Base-by-base conservation (phyloP, 139 green algal species). In the Chlamydomonas sp. region DNA sequence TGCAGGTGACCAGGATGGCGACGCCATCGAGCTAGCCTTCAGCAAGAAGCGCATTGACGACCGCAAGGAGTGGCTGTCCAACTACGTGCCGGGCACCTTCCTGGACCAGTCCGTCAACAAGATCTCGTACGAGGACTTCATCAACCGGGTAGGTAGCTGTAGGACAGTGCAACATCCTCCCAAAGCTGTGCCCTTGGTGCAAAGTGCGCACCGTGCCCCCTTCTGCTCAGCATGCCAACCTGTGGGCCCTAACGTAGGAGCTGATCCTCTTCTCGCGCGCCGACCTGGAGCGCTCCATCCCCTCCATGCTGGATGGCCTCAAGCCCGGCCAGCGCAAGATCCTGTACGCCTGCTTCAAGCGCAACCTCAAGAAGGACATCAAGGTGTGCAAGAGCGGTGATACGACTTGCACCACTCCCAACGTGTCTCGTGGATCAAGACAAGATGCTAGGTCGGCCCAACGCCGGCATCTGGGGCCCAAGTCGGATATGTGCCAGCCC, bases 291-390 rank as follows among this genome's bases (percentile, higher is more conserved):
- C 96, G 98, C 89, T 99, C 97, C 86, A 99, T 99, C 85, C 98
- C 98, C 63, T 95, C 78, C 85, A 94, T 99, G 91, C 90, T 99
- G 84, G 98, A 99, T 83, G 98, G 98, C 62, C 93, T 99, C 62
- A 99, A 99, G 95, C 97, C 98, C 4, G 97, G 97, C 2, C 98
- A 99, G 94, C 94, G 98, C 81, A 99, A 99, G 94, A 99, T 99
- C 91, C 87, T 99, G 75, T 99, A 96, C 90, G 93, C 93, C 80
- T 98, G 94, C 91, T 99, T 99, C 95, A 99, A 99, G 95, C 93
- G 96, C 71, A 99, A 99, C 88, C 92, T 99, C 49, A 96, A 95
- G 83, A 95, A 84, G 12, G 96, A 99, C 87, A 95, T 99, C 91
- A 99, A 99, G 95, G 95, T 95, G 61, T 17, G 61, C 31, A 59